phyloP scores from a whole-genome alignment of 176 grass and related monocot genomes.

The Phoenix dactylifera region DNA sequence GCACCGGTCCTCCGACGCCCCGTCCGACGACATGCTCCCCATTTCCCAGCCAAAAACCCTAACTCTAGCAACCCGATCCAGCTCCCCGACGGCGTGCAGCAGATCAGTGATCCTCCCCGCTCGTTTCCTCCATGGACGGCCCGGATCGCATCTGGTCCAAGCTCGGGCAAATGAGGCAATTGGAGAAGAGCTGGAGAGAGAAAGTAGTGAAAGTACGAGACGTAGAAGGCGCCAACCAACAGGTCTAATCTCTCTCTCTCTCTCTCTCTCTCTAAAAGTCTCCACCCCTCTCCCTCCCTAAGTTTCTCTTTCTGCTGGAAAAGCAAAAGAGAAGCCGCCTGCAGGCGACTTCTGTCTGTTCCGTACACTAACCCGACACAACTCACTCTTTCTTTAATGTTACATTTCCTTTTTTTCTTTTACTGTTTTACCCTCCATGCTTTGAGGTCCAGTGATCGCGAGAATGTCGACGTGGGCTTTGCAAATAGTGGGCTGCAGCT shows the following conservation, averaged over 20 bases:
- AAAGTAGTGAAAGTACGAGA: neutral
- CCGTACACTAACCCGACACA: too few species aligned
- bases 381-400: too few species aligned
- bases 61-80: too few species aligned
- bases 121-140: too few species aligned
- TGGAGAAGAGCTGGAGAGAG: neutral
- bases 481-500: too few species aligned
- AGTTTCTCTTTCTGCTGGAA: neutral
- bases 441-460: neutral
- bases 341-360: neutral
- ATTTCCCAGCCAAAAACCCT: slow-evolving; percentile 19
- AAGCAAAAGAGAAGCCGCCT: slow-evolving; percentile 9
- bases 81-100: too few species aligned
- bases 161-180: neutral
- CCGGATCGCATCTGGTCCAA: too few species aligned
- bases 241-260: neutral
- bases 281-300: neutral
- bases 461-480: too few species aligned
- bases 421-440: neutral
- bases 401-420: neutral
- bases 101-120: too few species aligned
- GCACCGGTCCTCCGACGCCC: slow-evolving; percentile 57
- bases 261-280: neutral
- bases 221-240: neutral
- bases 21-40: slow-evolving; percentile 75